Base-by-base conservation (phyloP, 192 early-diverging fungal genomes). In the Linnemannia zychae region DNA sequence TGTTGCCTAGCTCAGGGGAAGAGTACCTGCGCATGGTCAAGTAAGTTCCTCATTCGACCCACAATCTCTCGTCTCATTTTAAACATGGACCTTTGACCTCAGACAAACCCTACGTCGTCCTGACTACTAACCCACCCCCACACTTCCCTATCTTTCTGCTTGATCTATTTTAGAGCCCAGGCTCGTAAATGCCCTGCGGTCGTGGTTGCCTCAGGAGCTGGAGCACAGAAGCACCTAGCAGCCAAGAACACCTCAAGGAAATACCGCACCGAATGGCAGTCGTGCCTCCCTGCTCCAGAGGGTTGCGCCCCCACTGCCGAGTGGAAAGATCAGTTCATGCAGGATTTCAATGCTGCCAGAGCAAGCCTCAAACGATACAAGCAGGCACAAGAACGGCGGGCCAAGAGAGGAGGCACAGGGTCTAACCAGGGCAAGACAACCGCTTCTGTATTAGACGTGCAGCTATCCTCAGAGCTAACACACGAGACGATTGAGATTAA, bases 11-110 rank as follows among this genome's bases (percentile, higher is more conserved):
- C 38, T 84, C 82, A 22, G 82, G 77, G 31, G 82, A 84, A 31
- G 82, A 84, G 28, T 84, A 84, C 73, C 44, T 84, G 28, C 82
- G 82, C 4, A 79, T 84, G 82, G 82, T 84, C 40, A 74, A 46
- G 82, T 81, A 34, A n/a, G 76, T 20, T 44, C 57, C 57, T 46
- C 38, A 44, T 36, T 2, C 57, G 24, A 31, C 9, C 13, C 67
- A n/a, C 53, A 57, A 57, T 46, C 22, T 24, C 28, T 36, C 24
- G 22, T 15, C 11, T 20, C n/a, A 20, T 24, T 15, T 28, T n/a
- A n/a, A n/a, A n/a, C n/a, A n/a, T n/a, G 0, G 4, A 57, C 11
- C 22, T n/a, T 57, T 28, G n/a, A 57, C 22, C n/a, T 20, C 53
- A 57, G 20, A n/a, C 28, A 63, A 13, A 2, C 0, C 57, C 2